phyloP scores from a whole-genome alignment of 495 filamentous ascomycete genomes.

The Annulohypoxylon stygium region DNA sequence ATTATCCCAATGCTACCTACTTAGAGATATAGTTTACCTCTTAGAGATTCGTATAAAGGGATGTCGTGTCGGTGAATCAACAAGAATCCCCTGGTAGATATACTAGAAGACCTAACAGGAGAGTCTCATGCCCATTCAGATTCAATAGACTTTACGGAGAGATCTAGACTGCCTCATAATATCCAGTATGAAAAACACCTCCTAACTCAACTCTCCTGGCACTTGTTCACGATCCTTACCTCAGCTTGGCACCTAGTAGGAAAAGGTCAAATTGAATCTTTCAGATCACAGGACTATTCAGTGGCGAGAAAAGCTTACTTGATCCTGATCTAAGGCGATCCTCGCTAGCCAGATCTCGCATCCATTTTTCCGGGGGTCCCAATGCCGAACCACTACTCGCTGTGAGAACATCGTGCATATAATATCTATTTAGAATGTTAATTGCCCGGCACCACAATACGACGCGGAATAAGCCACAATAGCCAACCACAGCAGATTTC shows the following conservation, averaged over 20 bases:
- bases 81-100: not conserved
- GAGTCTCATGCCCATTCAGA: not conserved
- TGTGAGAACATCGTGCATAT: slow-evolving; percentile 37
- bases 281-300: slow-evolving; percentile 15
- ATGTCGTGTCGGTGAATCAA: not conserved
- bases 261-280: slow-evolving; percentile 8
- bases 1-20: not conserved
- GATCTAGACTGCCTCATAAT: not conserved
- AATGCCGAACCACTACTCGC: slow-evolving; percentile 32
- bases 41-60: not conserved
- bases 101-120: not conserved
- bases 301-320: not conserved
- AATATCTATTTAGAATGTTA: slow-evolving; percentile 34
- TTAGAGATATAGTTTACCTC: not conserved
- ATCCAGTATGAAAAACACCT: not conserved
- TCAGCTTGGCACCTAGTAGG: not conserved
- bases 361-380: slow-evolving; percentile 38
- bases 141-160: not conserved
- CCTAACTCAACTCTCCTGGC: not conserved
- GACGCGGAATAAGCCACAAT: slow-evolving; percentile 20
- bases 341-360: slow-evolving; percentile 39
- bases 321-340: slow-evolving; percentile 15
- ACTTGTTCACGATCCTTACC: not conserved
- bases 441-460: slow-evolving; percentile 30
- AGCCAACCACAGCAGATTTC: slow-evolving; percentile 34